A percentile compares a stretch with the other conserved stretches of the same genome.
Conservation (phyloP, 2,329 filamentous ascomycete species). For the Ophiostoma triangulosporum region DNA sequence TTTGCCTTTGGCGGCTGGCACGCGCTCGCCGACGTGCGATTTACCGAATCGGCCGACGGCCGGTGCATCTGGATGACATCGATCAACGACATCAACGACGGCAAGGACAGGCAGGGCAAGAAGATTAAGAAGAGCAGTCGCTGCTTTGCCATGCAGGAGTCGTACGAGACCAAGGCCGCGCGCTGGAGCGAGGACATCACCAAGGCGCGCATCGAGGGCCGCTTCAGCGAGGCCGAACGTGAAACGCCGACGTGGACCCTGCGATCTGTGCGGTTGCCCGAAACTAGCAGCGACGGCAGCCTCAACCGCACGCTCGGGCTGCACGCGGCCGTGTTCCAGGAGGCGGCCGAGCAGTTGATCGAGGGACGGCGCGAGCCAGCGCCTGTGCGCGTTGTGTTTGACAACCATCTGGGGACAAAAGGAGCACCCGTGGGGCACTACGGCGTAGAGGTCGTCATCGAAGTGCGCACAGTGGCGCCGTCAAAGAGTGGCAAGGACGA, state of each 20-base stretch:
- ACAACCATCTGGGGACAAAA: slow-evolving; percentile 53
- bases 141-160: slow-evolving; percentile 58
- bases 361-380: slow-evolving; percentile 55
- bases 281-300: slow-evolving; percentile 18
- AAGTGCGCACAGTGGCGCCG: slow-evolving; percentile 37
- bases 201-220: slow-evolving; percentile 73
- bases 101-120: slow-evolving; percentile 34
- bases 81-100: slow-evolving; percentile 41
- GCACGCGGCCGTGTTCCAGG: slow-evolving; percentile 59
- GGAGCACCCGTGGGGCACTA: slow-evolving; percentile 52
- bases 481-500: slow-evolving; percentile 20
- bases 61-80: slow-evolving; percentile 56
- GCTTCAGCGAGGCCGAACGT: slow-evolving; percentile 72
- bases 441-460: slow-evolving; percentile 57
- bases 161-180: slow-evolving; percentile 63
- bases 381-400: slow-evolving; percentile 58
- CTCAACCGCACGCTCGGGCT: slow-evolving; percentile 38
- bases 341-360: slow-evolving; percentile 46
- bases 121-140: slow-evolving; percentile 40
- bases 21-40: slow-evolving; percentile 53
- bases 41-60: slow-evolving; percentile 56
- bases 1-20: slow-evolving; percentile 65
- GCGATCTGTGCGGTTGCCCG: slow-evolving; percentile 51
- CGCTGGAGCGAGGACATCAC: slow-evolving; percentile 74
- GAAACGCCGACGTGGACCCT: slow-evolving; percentile 72